Base-by-base conservation (phyloP, 2,329 filamentous ascomycete species). In the Microcyclosporella mali region DNA sequence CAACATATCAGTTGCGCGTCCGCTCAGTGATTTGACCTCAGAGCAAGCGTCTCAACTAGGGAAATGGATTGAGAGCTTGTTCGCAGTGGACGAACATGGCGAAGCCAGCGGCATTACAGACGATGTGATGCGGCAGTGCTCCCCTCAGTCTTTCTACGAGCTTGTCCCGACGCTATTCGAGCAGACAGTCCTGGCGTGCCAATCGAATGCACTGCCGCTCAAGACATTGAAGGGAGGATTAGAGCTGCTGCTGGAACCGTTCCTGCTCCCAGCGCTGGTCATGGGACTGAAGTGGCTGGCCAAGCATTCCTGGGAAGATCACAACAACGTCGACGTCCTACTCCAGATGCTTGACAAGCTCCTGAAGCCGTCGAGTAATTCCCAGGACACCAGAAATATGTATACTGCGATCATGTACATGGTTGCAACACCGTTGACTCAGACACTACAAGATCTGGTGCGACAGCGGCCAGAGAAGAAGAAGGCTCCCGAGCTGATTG, bases 111-210 rank as follows among this genome's bases (percentile, higher is more conserved):
- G 84, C 0, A 76, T 92, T 2, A 81, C 81, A 6, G 86, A 92
- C 56, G 86, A 90, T 45, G 69, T 90, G 6, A 86, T 90, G 78
- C 82, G 84, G 7, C 84, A 84, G 1, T 92, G 86, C 55, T 81
- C 82, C 1, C 87, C 87, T 1, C 85, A 89, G 57, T 81, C 88
- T 30, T 92, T 92, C 59, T 90, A 90, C 56, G 68, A 85, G 14
- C 72, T 92, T 3, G 79, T 88, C 11, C 84, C 87, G 1, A 83
- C 84, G 0, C 67, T 92, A 0, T 88, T 90, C 59, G 76, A 83
- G 52, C 83, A 88, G 53, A 86, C 84, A 32, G 77, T 88, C 0
- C 69, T 84, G 28, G 86, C 84, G 1, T 81, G 80, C 52, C 77
- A 77, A n/a, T 73, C 73, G 1, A 79, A 79, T 4, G 71, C 78